Evolutionary conservation across 2,329 filamentous ascomycete species (phyloP).

Genomic region (Epichloe bromicola): DNA sequence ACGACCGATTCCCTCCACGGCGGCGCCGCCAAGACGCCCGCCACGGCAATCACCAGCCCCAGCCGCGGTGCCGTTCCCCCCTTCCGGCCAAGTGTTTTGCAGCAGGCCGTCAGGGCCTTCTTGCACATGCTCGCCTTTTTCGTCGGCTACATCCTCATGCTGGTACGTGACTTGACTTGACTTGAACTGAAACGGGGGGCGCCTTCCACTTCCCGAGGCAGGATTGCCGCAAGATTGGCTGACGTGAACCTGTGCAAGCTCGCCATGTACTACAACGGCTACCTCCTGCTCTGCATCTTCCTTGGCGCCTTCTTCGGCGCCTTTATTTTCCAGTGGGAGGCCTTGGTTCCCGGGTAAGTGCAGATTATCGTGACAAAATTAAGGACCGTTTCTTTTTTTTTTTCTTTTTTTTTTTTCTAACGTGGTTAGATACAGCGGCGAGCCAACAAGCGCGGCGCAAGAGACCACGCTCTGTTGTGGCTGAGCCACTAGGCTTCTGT

Average conservation of each 20-base stretch:
- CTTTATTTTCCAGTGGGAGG: slow-evolving; percentile 64
- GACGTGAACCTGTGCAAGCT: slow-evolving; percentile 11
- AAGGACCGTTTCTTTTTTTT: not conserved
- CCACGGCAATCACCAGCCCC: not conserved
- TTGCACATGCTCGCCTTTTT: slow-evolving; percentile 61
- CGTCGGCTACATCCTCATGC: slow-evolving; percentile 69
- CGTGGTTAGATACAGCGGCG: not conserved
- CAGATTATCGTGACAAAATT: not conserved
- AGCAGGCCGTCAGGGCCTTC: slow-evolving; percentile 54
- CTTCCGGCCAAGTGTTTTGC: slow-evolving; percentile 44
- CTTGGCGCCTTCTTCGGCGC: slow-evolving; percentile 61
- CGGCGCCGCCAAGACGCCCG: slow-evolving; percentile 12
- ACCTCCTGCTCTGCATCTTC: slow-evolving; percentile 71
- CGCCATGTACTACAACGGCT: slow-evolving; percentile 55
- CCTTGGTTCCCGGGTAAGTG: slow-evolving; percentile 20
- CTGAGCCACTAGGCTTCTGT: slow-evolving; percentile 7
- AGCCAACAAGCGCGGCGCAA: slow-evolving; percentile 21
- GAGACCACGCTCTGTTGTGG: slow-evolving; percentile 30
- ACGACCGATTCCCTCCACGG: slow-evolving; percentile 10
- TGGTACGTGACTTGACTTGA: slow-evolving; percentile 19
- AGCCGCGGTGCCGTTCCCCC: slow-evolving; percentile 14
- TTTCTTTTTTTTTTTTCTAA: not conserved
- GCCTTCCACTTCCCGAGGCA: not conserved
- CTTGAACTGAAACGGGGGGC: too few relatives aligned
- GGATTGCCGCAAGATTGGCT: not conserved